Percentiles rank a stretch among this genome's conserved stretches.
These are phyloP conservation scores for Cucumis hystrix DNA, from an alignment of 306 rosid species.

Conservation along the genomic window DNA sequence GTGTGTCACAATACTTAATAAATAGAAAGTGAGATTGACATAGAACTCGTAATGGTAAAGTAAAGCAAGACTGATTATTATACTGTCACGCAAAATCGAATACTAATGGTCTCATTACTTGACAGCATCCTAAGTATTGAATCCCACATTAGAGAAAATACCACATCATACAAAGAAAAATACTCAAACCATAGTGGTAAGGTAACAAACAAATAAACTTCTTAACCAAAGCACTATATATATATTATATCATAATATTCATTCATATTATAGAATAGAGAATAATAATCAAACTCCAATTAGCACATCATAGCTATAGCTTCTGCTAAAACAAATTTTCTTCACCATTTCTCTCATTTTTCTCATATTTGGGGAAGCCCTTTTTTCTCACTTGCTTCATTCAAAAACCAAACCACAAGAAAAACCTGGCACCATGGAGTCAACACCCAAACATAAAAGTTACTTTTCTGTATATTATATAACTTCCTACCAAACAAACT, in stretches of 20 bases:
- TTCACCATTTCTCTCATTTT: constrained; percentile 2
- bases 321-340: neutral
- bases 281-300: neutral
- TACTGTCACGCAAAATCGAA: neutral
- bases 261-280: neutral
- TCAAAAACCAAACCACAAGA: constrained; percentile 6
- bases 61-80: neutral
- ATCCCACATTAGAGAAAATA: neutral
- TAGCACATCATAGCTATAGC: neutral
- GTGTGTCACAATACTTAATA: neutral
- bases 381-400: constrained; percentile 7
- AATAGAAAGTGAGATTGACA: neutral
- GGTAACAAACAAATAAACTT: constrained; percentile 2
- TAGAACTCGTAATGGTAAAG: neutral
- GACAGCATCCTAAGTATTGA: neutral
- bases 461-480: neutral
- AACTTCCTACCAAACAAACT: neutral
- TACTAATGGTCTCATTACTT: neutral
- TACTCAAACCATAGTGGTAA: neutral
- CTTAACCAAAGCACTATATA: neutral
- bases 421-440: constrained; percentile 1
- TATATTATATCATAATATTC: neutral
- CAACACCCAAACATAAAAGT: neutral
- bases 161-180: neutral
- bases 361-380: constrained; percentile 7